A percentile compares a stretch with the other conserved stretches of the same genome.
These are phyloP conservation scores for Talaromyces sp. DNA, from an alignment of 2,329 filamentous ascomycete species.

Conservation along the genomic window DNA sequence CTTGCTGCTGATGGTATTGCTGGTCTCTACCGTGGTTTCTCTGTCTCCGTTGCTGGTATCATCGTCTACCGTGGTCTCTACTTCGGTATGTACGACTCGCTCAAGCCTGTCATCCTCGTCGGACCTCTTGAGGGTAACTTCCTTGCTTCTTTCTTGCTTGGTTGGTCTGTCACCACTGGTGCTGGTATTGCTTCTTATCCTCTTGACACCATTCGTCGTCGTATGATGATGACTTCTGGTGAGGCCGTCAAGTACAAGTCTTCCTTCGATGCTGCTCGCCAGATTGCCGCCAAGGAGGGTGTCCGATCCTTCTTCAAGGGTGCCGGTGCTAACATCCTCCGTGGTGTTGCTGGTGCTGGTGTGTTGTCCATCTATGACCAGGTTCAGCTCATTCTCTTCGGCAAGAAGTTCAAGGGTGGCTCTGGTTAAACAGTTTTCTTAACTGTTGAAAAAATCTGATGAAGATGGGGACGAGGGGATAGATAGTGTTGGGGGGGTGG, in stretches of 20 bases:
- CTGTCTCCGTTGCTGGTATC: constrained; percentile 98
- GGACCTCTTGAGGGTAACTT: constrained; percentile 95
- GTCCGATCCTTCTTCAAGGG: constrained; percentile 99
- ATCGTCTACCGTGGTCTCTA: constrained; percentile 99
- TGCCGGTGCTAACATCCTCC: constrained; percentile 99
- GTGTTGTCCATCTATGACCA: constrained; percentile 99
- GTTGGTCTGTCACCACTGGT: constrained; percentile 99
- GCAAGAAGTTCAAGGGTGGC: constrained; percentile 88
- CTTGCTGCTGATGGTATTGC: constrained; percentile 96
- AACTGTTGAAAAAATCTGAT: constrained; percentile 15
- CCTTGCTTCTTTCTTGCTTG: constrained; percentile 97
- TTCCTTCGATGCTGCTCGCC: constrained; percentile 87
- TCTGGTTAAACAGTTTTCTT: constrained; percentile 26
- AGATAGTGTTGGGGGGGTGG: constrained; percentile 22
- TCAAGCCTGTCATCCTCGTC: constrained; percentile 96
- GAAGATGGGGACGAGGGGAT: constrained; percentile 14
- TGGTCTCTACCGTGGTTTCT: constrained; percentile 99
- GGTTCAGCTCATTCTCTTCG: constrained; percentile 98
- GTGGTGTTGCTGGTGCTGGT: constrained; percentile 99
- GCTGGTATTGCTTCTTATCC: constrained; percentile 99
- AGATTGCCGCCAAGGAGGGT: constrained; percentile 97
- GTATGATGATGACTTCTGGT: constrained; percentile 99
- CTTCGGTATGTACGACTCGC: constrained; percentile 99
- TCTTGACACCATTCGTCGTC: constrained; percentile 99
- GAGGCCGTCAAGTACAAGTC: constrained; percentile 99